Evolutionary conservation across 2,329 filamentous ascomycete species (phyloP), one percentile per base, ranked within the genome.

Genomic region (Xylariomycetidae sp.): DNA sequence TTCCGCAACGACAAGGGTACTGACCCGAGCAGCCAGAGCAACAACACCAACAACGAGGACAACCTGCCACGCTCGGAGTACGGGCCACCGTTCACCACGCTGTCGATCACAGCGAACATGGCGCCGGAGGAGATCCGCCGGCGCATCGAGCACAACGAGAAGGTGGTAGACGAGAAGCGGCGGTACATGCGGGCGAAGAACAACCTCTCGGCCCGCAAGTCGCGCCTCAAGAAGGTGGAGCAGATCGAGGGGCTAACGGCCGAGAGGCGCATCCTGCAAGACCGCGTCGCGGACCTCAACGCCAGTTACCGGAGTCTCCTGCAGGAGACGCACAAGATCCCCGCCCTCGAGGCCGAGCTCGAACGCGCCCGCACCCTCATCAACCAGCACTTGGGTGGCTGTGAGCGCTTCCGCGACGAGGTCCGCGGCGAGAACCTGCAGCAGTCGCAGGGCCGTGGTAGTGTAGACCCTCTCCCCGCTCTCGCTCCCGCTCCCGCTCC

Each of bases 51-150:
- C 24, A 25, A 40, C 25, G 18, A 10, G 4, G 31, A 37, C 12
- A 34, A 37, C 7, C 34, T 34, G 5, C 34, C 31, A 2, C 9
- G 26, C 12, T 37, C 35, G 2, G 10, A 20, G 18, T 38, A 38
- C 23, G 38, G 38, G 7, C 38, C 38, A 12, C 38, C 38, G 5
- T 40, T 35, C 29, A 19, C 19, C 16, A 30, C 22, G 5, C 17
- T 10, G 29, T 12, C 27, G n/a, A 19, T 38, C 28, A 27, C 29
- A 15, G 18, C 31, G 13, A 17, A 15, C 6, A 32, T 40, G 38
- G 13, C 7, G 10, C 10, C 14, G 22, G 34, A 40, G 3, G 34
- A 37, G 29, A 23, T 28, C 3, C 24, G 13, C 2, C 2, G 6
- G 13, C 13, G 16, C 16, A 12, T 19, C 15, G 17, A 25, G 13